Percentiles rank a stretch among this genome's conserved stretches.
Evolutionary conservation across 2,329 filamentous ascomycete genomes (phyloP).

Genomic region (Ascochyta koolunga): DNA sequence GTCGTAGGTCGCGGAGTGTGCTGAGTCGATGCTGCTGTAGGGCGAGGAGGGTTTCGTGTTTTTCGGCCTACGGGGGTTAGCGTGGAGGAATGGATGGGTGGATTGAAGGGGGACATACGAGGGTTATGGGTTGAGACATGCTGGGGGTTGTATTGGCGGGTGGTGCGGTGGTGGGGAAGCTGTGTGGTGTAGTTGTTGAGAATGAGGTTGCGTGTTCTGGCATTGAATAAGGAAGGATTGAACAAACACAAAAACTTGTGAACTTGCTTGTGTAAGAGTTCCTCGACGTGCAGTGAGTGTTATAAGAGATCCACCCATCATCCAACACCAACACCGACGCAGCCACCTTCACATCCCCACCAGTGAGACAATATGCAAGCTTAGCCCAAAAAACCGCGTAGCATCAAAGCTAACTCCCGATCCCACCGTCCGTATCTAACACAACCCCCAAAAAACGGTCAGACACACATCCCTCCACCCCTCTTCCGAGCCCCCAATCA

Average conservation of each 20-base stretch:
- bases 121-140: slow-evolving; percentile 37
- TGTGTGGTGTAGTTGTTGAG: slow-evolving; percentile 26
- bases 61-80: slow-evolving; percentile 48
- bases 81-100: not conserved
- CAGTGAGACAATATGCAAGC: too few species aligned
- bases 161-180: slow-evolving; percentile 34
- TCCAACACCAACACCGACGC: not conserved
- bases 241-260: too few species aligned
- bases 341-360: not conserved
- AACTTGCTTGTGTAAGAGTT: not conserved
- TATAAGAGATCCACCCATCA: too few species aligned
- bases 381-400: too few species aligned
- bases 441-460: too few species aligned
- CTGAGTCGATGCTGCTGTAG: slow-evolving; percentile 73
- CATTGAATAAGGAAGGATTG: not conserved
- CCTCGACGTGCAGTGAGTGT: not conserved
- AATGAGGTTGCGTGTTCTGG: not conserved
- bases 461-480: too few species aligned
- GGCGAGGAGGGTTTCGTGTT: slow-evolving; percentile 65
- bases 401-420: too few species aligned
- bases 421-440: too few species aligned
- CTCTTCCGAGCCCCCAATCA: too few species aligned
- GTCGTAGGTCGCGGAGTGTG: slow-evolving; percentile 73
- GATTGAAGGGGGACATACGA: slow-evolving; percentile 20
- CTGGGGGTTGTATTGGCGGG: slow-evolving; percentile 31